Conservation (phyloP, 768 basidiomycete genomes). For the Neoboletus brunneissimus region DNA sequence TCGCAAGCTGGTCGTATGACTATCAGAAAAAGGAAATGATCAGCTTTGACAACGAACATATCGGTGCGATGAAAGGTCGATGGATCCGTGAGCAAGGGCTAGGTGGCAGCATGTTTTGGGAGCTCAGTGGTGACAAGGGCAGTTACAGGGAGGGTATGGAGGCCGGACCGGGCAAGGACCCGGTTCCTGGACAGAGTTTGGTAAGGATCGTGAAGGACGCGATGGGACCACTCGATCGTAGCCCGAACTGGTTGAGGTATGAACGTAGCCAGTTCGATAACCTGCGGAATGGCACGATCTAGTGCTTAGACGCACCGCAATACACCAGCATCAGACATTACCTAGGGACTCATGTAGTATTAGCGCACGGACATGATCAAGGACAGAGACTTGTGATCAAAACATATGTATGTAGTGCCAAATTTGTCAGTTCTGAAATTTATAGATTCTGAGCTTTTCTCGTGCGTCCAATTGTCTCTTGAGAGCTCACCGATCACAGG, state of each 20-base stretch:
- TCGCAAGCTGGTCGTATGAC: slow-evolving; percentile 87
- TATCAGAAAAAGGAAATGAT: slow-evolving; percentile 72
- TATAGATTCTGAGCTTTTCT: neutral
- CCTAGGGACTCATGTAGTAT: neutral
- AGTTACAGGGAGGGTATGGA: slow-evolving; percentile 69
- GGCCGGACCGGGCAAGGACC: slow-evolving; percentile 68
- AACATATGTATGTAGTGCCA: neutral
- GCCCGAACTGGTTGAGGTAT: slow-evolving; percentile 82
- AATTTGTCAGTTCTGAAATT: slow-evolving; percentile 9
- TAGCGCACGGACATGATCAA: neutral
- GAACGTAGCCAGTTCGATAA: slow-evolving; percentile 77
- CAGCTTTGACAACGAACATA: slow-evolving; percentile 72
- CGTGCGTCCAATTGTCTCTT: too few relatives aligned
- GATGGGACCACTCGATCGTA: slow-evolving; percentile 72
- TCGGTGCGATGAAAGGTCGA: slow-evolving; percentile 70
- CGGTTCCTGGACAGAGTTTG: slow-evolving; percentile 66
- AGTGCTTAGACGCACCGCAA: slow-evolving; percentile 5
- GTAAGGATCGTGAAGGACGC: slow-evolving; percentile 71
- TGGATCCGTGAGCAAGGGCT: slow-evolving; percentile 76
- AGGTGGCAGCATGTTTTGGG: slow-evolving; percentile 95
- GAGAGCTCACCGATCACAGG: too few relatives aligned
- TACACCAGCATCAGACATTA: neutral
- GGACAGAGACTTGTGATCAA: neutral
- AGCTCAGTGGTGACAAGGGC: slow-evolving; percentile 85
- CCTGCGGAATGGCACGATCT: slow-evolving; percentile 62